Conservation (phyloP, 2,329 filamentous ascomycete species). For the Didymella lethalis region DNA sequence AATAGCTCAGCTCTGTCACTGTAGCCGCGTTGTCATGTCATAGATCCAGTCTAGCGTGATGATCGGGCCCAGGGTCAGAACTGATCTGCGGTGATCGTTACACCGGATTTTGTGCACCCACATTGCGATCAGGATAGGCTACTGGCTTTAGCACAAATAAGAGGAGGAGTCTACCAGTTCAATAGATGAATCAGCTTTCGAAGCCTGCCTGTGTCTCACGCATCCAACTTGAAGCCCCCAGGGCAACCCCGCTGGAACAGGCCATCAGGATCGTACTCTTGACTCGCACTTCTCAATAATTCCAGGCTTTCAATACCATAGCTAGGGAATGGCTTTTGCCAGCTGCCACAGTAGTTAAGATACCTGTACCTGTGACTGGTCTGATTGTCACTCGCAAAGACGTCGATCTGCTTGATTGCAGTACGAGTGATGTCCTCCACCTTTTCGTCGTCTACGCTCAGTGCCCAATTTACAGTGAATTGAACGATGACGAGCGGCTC, state of each 20-base stretch:
- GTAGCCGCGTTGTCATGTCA: neutral
- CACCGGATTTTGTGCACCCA: neutral
- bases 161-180: neutral
- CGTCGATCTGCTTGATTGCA: conserved; percentile 46
- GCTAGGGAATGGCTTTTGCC: conserved; percentile 48
- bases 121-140: conserved; percentile 1
- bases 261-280: conserved; percentile 47
- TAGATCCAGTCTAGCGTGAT: neutral
- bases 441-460: conserved; percentile 38
- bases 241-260: conserved; percentile 49
- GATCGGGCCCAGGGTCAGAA: conserved; percentile 3
- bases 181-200: neutral
- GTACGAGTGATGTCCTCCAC: conserved; percentile 35
- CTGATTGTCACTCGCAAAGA: conserved; percentile 28
- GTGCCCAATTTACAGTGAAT: conserved; percentile 48
- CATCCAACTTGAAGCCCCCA: conserved; percentile 47
- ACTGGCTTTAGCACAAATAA: neutral
- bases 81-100: conserved; percentile 1
- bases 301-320: conserved; percentile 42
- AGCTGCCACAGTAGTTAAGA: conserved; percentile 49
- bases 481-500: conserved; percentile 45
- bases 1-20: neutral
- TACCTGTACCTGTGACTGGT: conserved; percentile 37
- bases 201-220: neutral
- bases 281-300: conserved; percentile 40